A percentile compares a stretch with the other conserved stretches of the same genome.
phyloP scores from a whole-genome alignment of 331 rosid genomes.

The Cydonia oblonga region DNA sequence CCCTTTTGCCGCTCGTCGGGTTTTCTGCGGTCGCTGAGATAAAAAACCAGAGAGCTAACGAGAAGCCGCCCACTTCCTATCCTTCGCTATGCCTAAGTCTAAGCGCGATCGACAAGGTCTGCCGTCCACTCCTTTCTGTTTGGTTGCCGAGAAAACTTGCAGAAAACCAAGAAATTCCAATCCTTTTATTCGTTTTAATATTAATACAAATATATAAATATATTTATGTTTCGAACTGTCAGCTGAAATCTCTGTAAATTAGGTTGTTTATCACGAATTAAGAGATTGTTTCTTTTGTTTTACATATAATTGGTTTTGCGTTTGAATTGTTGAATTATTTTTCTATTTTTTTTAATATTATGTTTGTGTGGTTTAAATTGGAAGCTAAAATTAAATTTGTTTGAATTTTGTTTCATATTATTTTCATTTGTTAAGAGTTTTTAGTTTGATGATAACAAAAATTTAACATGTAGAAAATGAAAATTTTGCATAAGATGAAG shows the following conservation, averaged over 20 bases:
- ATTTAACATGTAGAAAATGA: neutral
- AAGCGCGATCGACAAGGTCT: neutral
- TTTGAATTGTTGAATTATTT: neutral
- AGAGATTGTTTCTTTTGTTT: neutral
- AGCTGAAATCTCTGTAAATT: neutral
- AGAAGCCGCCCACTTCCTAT: neutral
- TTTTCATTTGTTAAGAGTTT: neutral
- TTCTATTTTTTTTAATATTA: neutral
- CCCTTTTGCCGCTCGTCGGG: neutral
- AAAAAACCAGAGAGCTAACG: neutral
- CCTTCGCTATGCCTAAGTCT: neutral
- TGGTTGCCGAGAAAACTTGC: neutral
- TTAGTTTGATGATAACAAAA: neutral
- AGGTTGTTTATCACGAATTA: neutral
- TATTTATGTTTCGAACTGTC: neutral
- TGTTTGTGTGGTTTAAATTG: neutral
- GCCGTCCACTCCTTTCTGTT: neutral
- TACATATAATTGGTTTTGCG: neutral
- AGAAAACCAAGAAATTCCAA: neutral
- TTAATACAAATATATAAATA: neutral
- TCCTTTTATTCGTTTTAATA: neutral
- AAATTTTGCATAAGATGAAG: neutral
- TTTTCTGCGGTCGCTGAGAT: neutral
- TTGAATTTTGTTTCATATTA: neutral
- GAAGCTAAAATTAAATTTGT: neutral